These are phyloP conservation scores for Diospyros kaki DNA, from an alignment of 148 eudicot genomes.

Conservation along the genomic window DNA sequence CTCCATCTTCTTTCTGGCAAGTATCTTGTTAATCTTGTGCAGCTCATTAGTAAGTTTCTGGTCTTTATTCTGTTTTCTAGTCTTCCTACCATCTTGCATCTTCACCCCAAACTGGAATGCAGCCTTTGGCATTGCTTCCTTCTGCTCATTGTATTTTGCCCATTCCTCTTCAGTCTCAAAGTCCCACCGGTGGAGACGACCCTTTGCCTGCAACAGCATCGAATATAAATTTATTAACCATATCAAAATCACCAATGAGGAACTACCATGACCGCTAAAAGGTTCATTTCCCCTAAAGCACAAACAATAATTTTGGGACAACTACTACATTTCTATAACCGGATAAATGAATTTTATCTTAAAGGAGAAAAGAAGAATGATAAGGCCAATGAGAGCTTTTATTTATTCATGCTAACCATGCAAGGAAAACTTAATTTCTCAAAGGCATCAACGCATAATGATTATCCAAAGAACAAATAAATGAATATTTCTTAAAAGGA, in stretches of 20 bases:
- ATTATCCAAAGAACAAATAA: no score
- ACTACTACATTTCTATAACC: not conserved
- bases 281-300: not conserved
- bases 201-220: conserved; percentile 60
- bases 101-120: conserved; percentile 98
- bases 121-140: conserved; percentile 98
- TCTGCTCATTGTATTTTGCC: conserved; percentile 91
- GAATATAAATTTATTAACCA: not conserved
- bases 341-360: not conserved
- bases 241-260: not conserved
- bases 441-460: no score
- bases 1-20: conserved; percentile 68
- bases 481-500: no score
- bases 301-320: not conserved
- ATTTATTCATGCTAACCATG: no score
- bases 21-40: conserved; percentile 84
- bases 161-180: conserved; percentile 96
- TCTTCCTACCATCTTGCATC: conserved; percentile 97
- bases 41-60: conserved; percentile 87
- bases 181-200: conserved; percentile 95
- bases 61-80: conserved; percentile 79
- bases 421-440: no score
- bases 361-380: not conserved
- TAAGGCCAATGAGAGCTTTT: no score
- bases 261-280: not conserved